A percentile compares a stretch with the other conserved stretches of the same genome.
Evolutionary conservation across 1,284 basidiomycete genomes (phyloP).

Genomic region (Austroboletus olivaceoglutinosus): DNA sequence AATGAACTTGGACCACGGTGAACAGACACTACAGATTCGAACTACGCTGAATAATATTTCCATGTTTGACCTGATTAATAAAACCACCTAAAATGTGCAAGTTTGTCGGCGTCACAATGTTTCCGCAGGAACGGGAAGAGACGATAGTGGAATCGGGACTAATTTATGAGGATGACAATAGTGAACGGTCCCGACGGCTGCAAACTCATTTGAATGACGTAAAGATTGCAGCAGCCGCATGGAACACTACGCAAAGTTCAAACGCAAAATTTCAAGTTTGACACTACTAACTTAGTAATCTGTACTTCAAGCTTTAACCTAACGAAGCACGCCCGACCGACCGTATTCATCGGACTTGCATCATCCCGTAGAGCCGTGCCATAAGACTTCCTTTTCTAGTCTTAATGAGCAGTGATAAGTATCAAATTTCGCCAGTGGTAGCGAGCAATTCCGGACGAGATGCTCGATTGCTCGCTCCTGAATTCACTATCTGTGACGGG

Average conservation of each 20-base stretch:
- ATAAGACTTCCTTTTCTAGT: neutral
- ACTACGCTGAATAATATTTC: neutral
- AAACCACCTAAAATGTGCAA: neutral
- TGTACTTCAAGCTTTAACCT: neutral
- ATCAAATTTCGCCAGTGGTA: no score
- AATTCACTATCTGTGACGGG: neutral
- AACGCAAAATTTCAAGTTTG: neutral
- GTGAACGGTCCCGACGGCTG: neutral
- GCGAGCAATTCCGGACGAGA: no score
- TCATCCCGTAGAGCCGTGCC: neutral
- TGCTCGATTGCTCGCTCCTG: neutral
- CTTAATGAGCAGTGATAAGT: neutral
- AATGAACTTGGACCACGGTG: conserved; percentile 1
- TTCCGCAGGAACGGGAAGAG: conserved; percentile 18
- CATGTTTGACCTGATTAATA: neutral
- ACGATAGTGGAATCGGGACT: neutral
- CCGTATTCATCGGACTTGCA: neutral
- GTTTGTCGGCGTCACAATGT: conserved; percentile 9
- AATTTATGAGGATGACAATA: conserved; percentile 4
- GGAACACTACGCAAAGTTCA: neutral
- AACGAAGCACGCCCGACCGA: neutral
- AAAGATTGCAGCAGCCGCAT: neutral
- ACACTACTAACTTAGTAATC: neutral
- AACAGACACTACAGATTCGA: no score
- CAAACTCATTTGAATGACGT: neutral